Evolutionary conservation across 2,329 filamentous ascomycete genomes (phyloP).

Genomic region (Fonsecaea nubica): DNA sequence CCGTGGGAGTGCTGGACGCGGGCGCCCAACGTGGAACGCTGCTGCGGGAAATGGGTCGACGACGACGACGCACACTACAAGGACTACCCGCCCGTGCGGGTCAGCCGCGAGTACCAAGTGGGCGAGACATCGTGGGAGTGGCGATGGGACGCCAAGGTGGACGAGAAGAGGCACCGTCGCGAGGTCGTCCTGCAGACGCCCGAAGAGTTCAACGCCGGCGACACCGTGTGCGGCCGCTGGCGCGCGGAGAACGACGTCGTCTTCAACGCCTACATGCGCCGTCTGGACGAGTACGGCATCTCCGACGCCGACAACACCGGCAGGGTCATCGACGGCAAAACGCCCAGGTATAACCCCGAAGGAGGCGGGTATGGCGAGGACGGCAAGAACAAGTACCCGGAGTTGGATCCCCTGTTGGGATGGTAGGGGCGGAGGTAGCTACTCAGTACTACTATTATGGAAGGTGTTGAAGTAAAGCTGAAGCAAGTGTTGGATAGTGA

Average conservation of each 20-base stretch:
- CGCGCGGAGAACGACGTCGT: not conserved
- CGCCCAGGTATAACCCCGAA: constrained; percentile 6
- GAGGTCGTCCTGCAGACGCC: not conserved
- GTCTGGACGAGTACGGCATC: not conserved
- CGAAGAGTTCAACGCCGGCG: not conserved
- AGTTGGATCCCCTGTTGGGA: not conserved
- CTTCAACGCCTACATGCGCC: not conserved
- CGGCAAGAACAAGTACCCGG: not conserved
- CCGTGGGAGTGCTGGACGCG: not conserved
- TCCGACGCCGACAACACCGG: constrained; percentile 6
- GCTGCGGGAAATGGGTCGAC: constrained; percentile 15
- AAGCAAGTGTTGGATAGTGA: too few species aligned
- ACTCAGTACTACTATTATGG: too few species aligned
- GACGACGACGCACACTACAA: not conserved
- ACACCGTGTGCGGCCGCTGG: constrained; percentile 1
- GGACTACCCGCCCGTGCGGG: not conserved
- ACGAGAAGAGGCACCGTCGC: not conserved
- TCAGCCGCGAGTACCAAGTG: not conserved
- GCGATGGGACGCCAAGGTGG: not conserved
- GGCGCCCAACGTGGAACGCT: constrained; percentile 8
- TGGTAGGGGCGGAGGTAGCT: not conserved
- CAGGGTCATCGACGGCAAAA: not conserved
- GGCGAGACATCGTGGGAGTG: not conserved
- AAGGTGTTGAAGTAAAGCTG: too few species aligned
- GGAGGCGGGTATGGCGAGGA: not conserved